Evolutionary conservation across 2,329 filamentous ascomycete species (phyloP), one percentile per base, ranked within the genome.

Genomic region (Ascochyta clinopodiicola): DNA sequence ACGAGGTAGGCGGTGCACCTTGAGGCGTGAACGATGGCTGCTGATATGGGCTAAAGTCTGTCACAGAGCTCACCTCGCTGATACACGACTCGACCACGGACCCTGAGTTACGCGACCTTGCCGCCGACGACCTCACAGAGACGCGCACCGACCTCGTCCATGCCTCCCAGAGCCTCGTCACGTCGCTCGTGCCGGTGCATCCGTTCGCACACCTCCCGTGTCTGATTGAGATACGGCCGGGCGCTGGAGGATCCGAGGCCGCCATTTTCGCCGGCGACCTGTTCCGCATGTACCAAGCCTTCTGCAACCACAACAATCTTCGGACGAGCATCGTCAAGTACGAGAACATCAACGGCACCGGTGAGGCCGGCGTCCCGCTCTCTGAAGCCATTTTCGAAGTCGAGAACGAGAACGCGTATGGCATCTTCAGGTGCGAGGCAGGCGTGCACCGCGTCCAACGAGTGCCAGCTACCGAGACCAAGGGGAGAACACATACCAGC

Each of bases 381-480:
- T 87, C 90, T 51, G 95, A 98, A 79, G 95, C 91, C 7, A 86
- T 99, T 22, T 82, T 99, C 24, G 92, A 97, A 74, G 81, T 99
- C 32, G 85, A 88, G 55, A 84, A 87, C 44, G 78, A 85, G 1
- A 91, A 91, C 27, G 88, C 92, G 21, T 99, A 96, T 76, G 91
- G 89, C 57, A 71, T 86, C 1, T 86, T 99, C 67, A 86, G 94
- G 57, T 88, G 88, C 66, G 95, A 99, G 77, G 91, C 94, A 3
- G 95, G 95, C 29, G 95, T 99, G 63, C 95, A 99, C 74, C 86
- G 95, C 25, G 95, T 99, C 0, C 95, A 99, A 80, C 87, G 95
- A 24, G 88, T 99, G 3, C 95, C 95, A 1, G 88, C 88, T 10
- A 99, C 95, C 0, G 95, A 99, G 75, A 90, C 83, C 63, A 94